Base-by-base conservation (phyloP, 2,329 filamentous ascomycete species). In the Alternaria sp. region DNA sequence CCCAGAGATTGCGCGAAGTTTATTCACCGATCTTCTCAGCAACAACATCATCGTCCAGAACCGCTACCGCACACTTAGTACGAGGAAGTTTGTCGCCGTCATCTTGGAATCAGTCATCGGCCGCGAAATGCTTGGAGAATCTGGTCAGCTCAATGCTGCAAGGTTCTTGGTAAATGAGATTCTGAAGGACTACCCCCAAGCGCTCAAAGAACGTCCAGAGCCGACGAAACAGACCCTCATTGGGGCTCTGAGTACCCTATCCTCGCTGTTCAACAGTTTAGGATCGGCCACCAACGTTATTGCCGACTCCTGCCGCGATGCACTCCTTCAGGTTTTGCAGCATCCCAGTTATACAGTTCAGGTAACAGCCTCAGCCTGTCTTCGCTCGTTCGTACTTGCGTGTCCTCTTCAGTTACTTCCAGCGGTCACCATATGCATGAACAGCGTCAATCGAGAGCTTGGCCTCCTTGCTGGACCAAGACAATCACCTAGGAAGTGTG, bases 341-440 rank as follows among this genome's bases (percentile, higher is more conserved):
- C 95, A 99, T 78, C 93, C 94, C 0, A 97, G 93, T 79, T 98
- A 98, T 78, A 95, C 93, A 5, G 95, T 99, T 2, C 95, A 99
- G 74, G 89, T 98, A 3, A 91, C 95, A 71, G 90, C 93, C 1
- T 92, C 95, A 5, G 87, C 92, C 62, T 97, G 93, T 73, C 83
- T 98, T 70, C 93, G 94, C 69, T 88, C 87, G 0, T 95, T 98
- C 73, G 92, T 97, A 1, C 84, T 97, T 44, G 93, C 93, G 14
- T 97, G 93, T 69, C 95, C 95, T 5, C 92, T 97, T 68, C 94
- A 98, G 74, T 86, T 99, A 6, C 83, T 98, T 5, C 92, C 93
- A 3, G 95, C 93, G 65, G 88, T 98, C 18, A 97, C 94, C 0
- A 92, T 98, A 46, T 98, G 94, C 78, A 94, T 98, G 91, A 97